phyloP scores from a whole-genome alignment of 345 rosid genomes.

The Salix udensis region DNA sequence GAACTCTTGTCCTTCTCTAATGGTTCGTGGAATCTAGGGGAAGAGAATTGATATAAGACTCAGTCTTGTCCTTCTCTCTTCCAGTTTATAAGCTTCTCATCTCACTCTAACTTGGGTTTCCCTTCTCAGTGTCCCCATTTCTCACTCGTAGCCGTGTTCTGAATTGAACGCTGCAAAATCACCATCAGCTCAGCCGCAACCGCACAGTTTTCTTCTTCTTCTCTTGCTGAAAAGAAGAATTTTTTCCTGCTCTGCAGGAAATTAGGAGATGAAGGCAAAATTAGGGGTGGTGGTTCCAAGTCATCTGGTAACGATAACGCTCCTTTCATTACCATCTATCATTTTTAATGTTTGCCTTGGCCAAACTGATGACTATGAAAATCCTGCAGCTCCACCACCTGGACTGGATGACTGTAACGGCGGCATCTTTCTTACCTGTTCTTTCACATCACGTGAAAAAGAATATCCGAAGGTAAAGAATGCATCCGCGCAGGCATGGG shows the following conservation, averaged over 20 bases:
- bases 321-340: slow-evolving; percentile 15
- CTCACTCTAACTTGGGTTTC: slow-evolving; percentile 24
- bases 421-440: slow-evolving; percentile 65
- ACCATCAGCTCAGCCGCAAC: neutral
- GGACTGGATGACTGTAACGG: slow-evolving; percentile 49
- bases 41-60: slow-evolving; percentile 30
- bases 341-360: slow-evolving; percentile 30
- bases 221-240: neutral
- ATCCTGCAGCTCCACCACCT: slow-evolving; percentile 39
- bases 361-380: slow-evolving; percentile 37
- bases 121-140: slow-evolving; percentile 18
- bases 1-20: neutral
- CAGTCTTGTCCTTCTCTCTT: slow-evolving; percentile 17
- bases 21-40: slow-evolving; percentile 44
- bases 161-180: slow-evolving; percentile 22
- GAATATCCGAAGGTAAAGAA: no score
- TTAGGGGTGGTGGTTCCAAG: slow-evolving; percentile 41
- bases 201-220: neutral
- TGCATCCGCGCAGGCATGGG: no score
- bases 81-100: slow-evolving; percentile 21
- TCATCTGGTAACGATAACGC: slow-evolving; percentile 10
- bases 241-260: neutral
- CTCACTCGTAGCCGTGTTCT: slow-evolving; percentile 30
- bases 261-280: slow-evolving; percentile 7
- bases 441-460: slow-evolving; percentile 50